A percentile compares a stretch with the other conserved stretches of the same genome.
phyloP scores from a whole-genome alignment of 202 grass and related monocot genomes.

The Carex arenaria region DNA sequence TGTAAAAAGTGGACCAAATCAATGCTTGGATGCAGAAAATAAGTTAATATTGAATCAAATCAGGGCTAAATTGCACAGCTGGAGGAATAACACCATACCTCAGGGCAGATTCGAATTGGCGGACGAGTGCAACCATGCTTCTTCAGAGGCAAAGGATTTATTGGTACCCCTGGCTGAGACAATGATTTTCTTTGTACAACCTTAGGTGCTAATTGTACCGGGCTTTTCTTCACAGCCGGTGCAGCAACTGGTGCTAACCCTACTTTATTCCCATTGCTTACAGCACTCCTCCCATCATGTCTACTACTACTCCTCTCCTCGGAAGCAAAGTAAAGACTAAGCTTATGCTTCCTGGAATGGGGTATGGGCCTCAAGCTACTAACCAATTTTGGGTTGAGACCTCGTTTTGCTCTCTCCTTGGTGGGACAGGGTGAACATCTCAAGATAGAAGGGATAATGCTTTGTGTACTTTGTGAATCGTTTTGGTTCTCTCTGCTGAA shows the following conservation, averaged over 20 bases:
- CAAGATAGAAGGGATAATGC: conserved; percentile 5
- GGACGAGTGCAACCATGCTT: conserved; percentile 53
- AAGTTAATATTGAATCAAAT: neutral
- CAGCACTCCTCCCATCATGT: neutral
- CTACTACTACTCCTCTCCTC: neutral
- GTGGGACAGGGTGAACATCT: conserved; percentile 37
- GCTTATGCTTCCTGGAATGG: conserved; percentile 31
- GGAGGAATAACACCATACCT: conserved; percentile 35
- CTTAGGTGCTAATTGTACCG: conserved; percentile 15
- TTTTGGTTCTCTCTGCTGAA: conserved; percentile 36
- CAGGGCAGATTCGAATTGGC: conserved; percentile 42
- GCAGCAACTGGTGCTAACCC: conserved; percentile 19
- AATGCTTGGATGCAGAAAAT: neutral
- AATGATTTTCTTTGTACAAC: conserved; percentile 37
- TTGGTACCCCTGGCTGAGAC: conserved; percentile 22
- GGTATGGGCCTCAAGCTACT: conserved; percentile 53
- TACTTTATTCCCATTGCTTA: conserved; percentile 20
- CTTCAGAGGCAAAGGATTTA: conserved; percentile 71
- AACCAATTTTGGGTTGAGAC: conserved; percentile 20
- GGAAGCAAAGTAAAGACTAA: conserved; percentile 38
- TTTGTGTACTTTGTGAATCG: conserved; percentile 17
- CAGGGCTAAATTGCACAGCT: neutral
- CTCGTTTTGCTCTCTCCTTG: conserved; percentile 26
- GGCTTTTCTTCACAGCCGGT: conserved; percentile 33
- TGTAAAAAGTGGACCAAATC: conserved; percentile 3